A percentile compares a stretch with the other conserved stretches of the same genome.
phyloP scores from a whole-genome alignment of 2,329 filamentous ascomycete genomes.

The Xylariaceae sp. region DNA sequence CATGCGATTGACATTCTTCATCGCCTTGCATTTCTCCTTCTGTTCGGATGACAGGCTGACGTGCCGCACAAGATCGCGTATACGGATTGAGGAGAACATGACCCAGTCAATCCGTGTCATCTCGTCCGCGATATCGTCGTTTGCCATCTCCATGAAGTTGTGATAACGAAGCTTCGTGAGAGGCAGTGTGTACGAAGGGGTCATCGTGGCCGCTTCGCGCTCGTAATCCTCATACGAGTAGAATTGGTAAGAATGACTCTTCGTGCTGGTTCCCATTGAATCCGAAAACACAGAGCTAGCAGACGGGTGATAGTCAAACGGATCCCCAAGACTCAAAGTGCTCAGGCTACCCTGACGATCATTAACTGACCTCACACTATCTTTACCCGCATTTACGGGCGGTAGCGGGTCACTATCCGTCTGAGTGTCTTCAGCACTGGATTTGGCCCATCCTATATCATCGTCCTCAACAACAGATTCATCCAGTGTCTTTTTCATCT shows the following conservation, averaged over 20 bases:
- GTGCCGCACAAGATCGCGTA: constrained; percentile 88
- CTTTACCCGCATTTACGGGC: constrained; percentile 22
- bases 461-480: constrained; percentile 75
- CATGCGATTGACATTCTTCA: constrained; percentile 90
- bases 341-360: constrained; percentile 46
- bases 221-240: constrained; percentile 75
- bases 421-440: constrained; percentile 50
- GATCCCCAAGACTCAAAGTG: constrained; percentile 46
- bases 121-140: constrained; percentile 84
- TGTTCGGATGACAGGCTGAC: constrained; percentile 70
- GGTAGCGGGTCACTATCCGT: constrained; percentile 22
- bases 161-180: constrained; percentile 86
- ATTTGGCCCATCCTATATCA: constrained; percentile 86
- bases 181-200: constrained; percentile 63
- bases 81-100: constrained; percentile 92
- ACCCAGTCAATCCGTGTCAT: constrained; percentile 96
- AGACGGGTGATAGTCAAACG: constrained; percentile 41
- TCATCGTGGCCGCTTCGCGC: constrained; percentile 67
- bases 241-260: constrained; percentile 49
- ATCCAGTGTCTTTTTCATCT: constrained; percentile 77
- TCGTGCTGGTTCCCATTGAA: constrained; percentile 33
- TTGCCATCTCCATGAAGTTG: constrained; percentile 78
- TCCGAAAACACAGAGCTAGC: constrained; percentile 44
- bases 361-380: constrained; percentile 19
- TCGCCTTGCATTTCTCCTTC: constrained; percentile 69